phyloP scores from a whole-genome alignment of 768 basidiomycete species.

The Suillus decipiens region DNA sequence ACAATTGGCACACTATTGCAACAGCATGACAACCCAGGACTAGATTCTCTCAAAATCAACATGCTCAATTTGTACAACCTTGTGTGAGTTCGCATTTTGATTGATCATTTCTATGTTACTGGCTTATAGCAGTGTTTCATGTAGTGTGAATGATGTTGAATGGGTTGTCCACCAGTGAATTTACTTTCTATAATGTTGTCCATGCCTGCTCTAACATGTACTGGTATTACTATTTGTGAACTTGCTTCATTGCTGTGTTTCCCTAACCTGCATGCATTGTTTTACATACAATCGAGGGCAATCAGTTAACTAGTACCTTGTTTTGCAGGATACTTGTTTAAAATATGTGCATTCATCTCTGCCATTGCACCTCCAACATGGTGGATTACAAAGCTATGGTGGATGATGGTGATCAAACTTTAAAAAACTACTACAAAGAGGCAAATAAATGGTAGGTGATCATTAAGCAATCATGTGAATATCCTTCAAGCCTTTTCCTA shows the following conservation, averaged over 20 bases:
- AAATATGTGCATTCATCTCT: not conserved
- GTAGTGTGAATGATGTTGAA: not conserved
- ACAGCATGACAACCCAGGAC: not conserved
- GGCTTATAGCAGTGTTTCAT: not conserved
- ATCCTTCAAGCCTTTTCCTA: not conserved
- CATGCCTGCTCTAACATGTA: not conserved
- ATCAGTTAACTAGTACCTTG: too few relatives aligned
- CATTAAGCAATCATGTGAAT: not conserved
- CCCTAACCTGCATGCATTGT: not conserved
- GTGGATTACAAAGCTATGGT: constrained; percentile 1
- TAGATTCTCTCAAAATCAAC: not conserved
- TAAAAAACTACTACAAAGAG: constrained; percentile 2
- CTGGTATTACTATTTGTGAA: not conserved
- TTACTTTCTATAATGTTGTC: not conserved
- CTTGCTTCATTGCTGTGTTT: not conserved
- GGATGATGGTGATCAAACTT: not conserved
- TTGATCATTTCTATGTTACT: not conserved
- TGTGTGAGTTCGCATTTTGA: not conserved
- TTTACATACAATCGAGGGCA: too few relatives aligned
- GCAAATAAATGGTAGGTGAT: not conserved
- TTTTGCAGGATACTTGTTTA: not conserved
- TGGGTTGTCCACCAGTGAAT: not conserved
- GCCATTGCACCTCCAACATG: not conserved
- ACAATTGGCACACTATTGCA: not conserved
- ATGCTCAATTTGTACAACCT: not conserved